Evolutionary conservation across 2,329 filamentous ascomycete genomes (phyloP).

Genomic region (Scedosporium apiospermum): DNA sequence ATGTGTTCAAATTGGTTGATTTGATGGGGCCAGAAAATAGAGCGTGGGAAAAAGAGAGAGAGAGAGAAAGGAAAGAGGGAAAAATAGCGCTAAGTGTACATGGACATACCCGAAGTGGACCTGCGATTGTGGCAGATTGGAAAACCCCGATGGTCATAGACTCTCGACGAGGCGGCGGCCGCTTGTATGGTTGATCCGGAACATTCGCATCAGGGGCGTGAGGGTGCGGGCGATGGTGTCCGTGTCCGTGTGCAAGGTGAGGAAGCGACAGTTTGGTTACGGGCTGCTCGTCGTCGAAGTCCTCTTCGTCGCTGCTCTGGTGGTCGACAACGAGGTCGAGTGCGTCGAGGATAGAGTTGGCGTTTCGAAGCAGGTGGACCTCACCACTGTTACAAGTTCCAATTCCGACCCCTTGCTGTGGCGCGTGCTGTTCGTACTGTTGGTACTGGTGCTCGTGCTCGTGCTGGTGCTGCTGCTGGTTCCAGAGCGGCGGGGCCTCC

Average conservation of each 20-base stretch:
- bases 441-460: slow-evolving; percentile 13
- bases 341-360: slow-evolving; percentile 29
- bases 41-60: background rate
- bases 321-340: slow-evolving; percentile 40
- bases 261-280: slow-evolving; percentile 20
- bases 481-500: background rate
- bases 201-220: background rate
- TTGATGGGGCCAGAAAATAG: background rate
- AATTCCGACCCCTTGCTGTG: background rate
- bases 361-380: background rate
- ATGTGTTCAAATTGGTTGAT: background rate
- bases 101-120: background rate
- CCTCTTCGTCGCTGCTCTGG: slow-evolving; percentile 36
- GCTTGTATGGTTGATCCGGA: background rate
- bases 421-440: slow-evolving; percentile 15
- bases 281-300: slow-evolving; percentile 31
- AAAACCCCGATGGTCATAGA: slow-evolving; percentile 2
- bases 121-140: background rate
- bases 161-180: background rate
- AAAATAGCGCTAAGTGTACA: background rate
- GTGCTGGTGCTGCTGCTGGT: background rate
- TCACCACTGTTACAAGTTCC: background rate
- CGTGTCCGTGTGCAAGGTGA: background rate
- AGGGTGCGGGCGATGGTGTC: background rate
- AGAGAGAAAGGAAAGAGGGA: background rate